Base-by-base conservation (phyloP, 257 asterid genomes). In the Plectranthus barbatus region DNA sequence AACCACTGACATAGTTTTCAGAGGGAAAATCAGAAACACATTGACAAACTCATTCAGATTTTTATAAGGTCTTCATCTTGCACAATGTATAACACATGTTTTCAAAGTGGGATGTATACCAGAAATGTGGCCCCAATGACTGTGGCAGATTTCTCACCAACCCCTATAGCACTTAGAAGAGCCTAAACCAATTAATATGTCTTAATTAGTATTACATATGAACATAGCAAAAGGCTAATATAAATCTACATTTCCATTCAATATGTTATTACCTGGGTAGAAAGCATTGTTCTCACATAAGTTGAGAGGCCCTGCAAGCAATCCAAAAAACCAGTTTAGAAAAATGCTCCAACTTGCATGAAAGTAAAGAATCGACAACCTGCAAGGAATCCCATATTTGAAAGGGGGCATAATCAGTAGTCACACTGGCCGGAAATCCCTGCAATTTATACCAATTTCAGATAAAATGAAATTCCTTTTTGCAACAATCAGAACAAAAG, bases 71-170 rank as follows among this genome's bases (percentile, higher is more conserved):
- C 19, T 33, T 57, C 17, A 21, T 9, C 53, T 8, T 6, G 36
- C 64, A 65, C 57, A 47, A 24, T 14, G 48, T 19, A 60, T 55
- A 50, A 13, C n/a, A 45, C 41, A 40, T 6, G 46, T 4, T 54
- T 53, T 1, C 48, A 14, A 19, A 54, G 4, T 11, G n/a, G 20
- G 26, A 44, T 21, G 21, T 19, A 56, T 60, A 83, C 99, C 96
- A 77, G 97, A 82, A 92, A 92, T 44, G 99, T 89, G 71, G 97
- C 99, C 71, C 99, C 99, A 47, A 92, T 72, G 34, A 82, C 96
- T 24, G 99, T 89, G 74, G 99, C 99, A 7, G 97, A 89, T 70
- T 85, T 87, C 78, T 86, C 97, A 54, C 99, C 99, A 62, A 92
- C 99, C 14, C 99, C 99, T 11, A 92, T 89, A 7, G 99, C 99